Base-by-base conservation (phyloP, 768 basidiomycete genomes). In the Collybia mongolica region DNA sequence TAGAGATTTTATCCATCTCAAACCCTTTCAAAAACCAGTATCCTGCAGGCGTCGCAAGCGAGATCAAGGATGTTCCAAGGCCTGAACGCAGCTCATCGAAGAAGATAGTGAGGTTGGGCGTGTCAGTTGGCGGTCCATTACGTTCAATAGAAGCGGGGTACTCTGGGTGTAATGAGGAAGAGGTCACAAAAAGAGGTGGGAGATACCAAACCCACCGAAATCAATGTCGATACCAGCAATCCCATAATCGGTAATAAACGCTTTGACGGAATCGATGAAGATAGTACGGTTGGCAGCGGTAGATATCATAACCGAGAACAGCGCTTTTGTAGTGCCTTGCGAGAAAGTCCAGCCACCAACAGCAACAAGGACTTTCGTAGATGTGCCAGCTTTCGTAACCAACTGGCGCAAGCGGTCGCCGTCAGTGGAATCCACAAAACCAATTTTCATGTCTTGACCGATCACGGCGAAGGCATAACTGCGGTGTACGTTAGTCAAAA, bases 1-100 rank as follows among this genome's bases (percentile, higher is more conserved):
- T 7, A 8, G 17, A 39, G 24, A 44, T 44, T 19, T 44, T 44
- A 19, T 44, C 43, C 43, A 44, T 26, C 43, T 44, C 43, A 17
- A 44, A 44, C 6, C 43, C 43, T 32, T 44, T 44, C 26, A 44
- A 19, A 23, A 44, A 44, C 43, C 43, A 44, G 24, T 44, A 44
- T 28, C 43, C 43, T 9, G 43, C 43, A 23, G 43, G 43, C 8
- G 43, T 44, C 8, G 43, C 43, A 17, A 44, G 43, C 18, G 43
- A 44, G 14, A 44, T 44, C 12, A 44, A 32, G 12, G 24, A 44
- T 17, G 24, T 28, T 17, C 22, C 22, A 32, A 44, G 26, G 23
- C 43, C 43, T 20, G 26, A n/a, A 9, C 43, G 43, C 18, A 44
- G 24, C 35, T 44, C 24, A 3, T 29, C 9, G n/a, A 44, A 44